Percentiles rank a stretch among this genome's conserved stretches.
These are phyloP conservation scores for Sordariomycetes sp. DNA, from an alignment of 2,329 filamentous ascomycete genomes.

Conservation along the genomic window DNA sequence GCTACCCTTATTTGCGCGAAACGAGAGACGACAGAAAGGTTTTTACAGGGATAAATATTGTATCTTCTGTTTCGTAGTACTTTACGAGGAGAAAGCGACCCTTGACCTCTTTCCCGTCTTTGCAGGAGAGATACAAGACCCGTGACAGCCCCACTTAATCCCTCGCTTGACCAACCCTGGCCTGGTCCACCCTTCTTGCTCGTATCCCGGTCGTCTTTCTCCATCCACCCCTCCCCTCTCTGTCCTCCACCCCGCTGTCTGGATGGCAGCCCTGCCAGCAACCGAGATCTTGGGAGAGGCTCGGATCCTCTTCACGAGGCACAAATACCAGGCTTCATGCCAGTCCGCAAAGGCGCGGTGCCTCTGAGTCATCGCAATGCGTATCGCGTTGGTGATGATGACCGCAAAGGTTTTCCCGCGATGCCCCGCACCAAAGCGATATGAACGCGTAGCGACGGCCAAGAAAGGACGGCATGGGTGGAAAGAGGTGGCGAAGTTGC, in stretches of 20 bases:
- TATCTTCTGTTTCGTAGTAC: neutral
- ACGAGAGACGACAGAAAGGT: neutral
- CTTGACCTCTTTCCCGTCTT: neutral
- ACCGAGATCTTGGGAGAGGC: neutral
- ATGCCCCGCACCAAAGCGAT: too few relatives aligned
- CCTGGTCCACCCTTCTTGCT: neutral
- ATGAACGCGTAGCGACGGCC: too few relatives aligned
- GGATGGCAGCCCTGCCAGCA: too few relatives aligned
- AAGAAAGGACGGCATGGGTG: too few relatives aligned
- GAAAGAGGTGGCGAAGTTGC: too few relatives aligned
- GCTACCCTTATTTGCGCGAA: neutral
- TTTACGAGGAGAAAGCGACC: neutral
- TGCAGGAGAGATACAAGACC: neutral
- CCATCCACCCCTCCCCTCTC: neutral
- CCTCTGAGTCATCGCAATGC: too few relatives aligned
- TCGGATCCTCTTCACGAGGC: neutral
- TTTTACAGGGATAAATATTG: neutral
- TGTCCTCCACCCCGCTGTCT: neutral
- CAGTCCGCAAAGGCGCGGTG: neutral
- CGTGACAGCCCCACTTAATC: neutral
- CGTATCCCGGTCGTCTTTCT: neutral
- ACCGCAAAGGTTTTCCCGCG: too few relatives aligned
- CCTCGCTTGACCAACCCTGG: neutral
- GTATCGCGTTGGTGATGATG: too few relatives aligned
- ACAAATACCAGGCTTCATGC: neutral